Percentiles rank a stretch among this genome's conserved stretches.
phyloP scores from a whole-genome alignment of 495 filamentous ascomycete genomes.

The Trichoderma erinaceum region DNA sequence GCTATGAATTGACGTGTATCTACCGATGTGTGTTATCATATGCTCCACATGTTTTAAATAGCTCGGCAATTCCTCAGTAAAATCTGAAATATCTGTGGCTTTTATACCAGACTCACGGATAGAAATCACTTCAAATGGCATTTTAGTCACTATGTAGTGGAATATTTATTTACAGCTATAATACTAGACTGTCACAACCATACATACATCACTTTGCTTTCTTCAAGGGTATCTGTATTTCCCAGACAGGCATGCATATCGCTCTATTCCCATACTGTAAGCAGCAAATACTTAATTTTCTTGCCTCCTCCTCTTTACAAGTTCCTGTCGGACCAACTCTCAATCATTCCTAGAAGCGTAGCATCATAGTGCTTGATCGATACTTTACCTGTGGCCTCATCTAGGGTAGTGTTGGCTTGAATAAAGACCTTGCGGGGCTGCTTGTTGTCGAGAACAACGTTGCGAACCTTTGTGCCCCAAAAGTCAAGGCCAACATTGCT shows the following conservation, averaged over 20 bases:
- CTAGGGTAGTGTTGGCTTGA: constrained; percentile 77
- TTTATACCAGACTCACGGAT: no score
- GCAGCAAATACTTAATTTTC: not conserved
- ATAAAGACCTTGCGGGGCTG: constrained; percentile 94
- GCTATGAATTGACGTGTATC: not conserved
- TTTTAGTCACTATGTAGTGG: not conserved
- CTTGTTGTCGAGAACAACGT: constrained; percentile 77
- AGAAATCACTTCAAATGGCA: no score
- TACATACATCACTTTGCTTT: not conserved
- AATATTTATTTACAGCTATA: not conserved
- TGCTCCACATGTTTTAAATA: no score
- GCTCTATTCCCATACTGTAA: not conserved
- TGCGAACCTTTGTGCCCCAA: constrained; percentile 69
- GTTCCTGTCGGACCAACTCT: constrained; percentile 80
- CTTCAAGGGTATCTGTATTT: not conserved
- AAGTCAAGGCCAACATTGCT: constrained; percentile 72
- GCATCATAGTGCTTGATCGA: constrained; percentile 85
- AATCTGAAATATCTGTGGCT: no score
- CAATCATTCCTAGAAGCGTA: constrained; percentile 75
- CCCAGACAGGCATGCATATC: not conserved
- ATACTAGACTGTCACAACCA: not conserved
- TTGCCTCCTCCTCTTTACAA: constrained; percentile 32
- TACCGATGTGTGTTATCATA: not conserved
- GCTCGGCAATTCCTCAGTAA: no score
- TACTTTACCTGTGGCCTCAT: constrained; percentile 63